A percentile compares a stretch with the other conserved stretches of the same genome.
phyloP scores from a whole-genome alignment of 352 stramenopile species.

The Globisporangium perplexum region DNA sequence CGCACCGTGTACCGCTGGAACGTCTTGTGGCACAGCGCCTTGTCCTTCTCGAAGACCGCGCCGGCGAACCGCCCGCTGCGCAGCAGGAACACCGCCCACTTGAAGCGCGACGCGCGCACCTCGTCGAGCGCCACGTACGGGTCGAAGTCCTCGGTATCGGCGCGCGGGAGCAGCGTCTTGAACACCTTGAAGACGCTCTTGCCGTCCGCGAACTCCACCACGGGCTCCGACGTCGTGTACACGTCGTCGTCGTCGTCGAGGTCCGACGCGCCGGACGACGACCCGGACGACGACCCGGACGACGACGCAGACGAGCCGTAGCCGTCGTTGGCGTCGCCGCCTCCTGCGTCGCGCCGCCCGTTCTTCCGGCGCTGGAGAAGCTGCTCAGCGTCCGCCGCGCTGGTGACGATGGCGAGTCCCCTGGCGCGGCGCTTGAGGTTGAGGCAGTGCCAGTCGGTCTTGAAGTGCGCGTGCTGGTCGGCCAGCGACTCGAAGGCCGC shows the following conservation, averaged over 20 bases:
- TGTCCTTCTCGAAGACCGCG: conserved; percentile 85
- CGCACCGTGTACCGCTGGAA: conserved; percentile 92
- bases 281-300: conserved; percentile 33
- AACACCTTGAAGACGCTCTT: conserved; percentile 73
- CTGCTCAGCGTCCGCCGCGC: conserved; percentile 26
- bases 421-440: conserved; percentile 78
- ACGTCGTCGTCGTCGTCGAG: conserved; percentile 45
- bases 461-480: conserved; percentile 84
- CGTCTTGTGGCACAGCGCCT: conserved; percentile 89
- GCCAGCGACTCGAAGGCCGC: conserved; percentile 60
- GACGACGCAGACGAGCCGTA: conserved; percentile 8
- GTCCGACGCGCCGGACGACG: conserved; percentile 31
- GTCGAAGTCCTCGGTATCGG: conserved; percentile 50
- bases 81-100: conserved; percentile 87
- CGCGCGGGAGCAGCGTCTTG: conserved; percentile 57
- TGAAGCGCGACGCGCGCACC: conserved; percentile 47
- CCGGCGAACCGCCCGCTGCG: conserved; percentile 90
- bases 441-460: conserved; percentile 70
- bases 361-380: conserved; percentile 13
- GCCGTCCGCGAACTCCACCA: conserved; percentile 75
- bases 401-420: conserved; percentile 35
- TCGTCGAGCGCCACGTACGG: conserved; percentile 45
- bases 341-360: conserved; percentile 14
- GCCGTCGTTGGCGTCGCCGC: conserved; percentile 4
- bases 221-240: conserved; percentile 46